These are phyloP conservation scores for Plasmodium malariae DNA, from an alignment of 169 alveolate species.

Conservation along the genomic window DNA sequence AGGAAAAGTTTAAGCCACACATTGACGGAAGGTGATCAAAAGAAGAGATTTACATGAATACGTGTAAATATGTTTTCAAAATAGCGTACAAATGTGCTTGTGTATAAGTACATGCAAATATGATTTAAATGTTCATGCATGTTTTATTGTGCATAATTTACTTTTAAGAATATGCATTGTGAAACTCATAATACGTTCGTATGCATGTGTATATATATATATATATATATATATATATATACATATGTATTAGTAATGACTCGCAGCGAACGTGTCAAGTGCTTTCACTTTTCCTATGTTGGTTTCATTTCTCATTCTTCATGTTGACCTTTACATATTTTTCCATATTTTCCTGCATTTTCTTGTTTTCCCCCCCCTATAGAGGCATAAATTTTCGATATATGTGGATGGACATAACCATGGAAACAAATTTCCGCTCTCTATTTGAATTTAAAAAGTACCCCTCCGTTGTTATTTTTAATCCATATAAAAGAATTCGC, in stretches of 20 bases:
- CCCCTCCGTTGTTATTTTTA: conserved; percentile 90
- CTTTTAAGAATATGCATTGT: background rate
- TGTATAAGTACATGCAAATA: background rate
- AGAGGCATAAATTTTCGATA: conserved; percentile 87
- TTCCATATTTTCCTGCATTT: background rate
- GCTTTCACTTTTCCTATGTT: no score
- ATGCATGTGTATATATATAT: background rate
- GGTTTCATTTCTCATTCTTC: background rate
- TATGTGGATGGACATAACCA: conserved; percentile 91
- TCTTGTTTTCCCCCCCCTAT: conserved; percentile 3
- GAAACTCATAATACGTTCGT: background rate
- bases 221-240: background rate
- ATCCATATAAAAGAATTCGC: conserved; percentile 87
- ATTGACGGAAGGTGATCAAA: conserved; percentile 79
- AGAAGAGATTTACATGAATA: no score
- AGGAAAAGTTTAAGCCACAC: conserved; percentile 87
- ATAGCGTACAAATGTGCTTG: no score
- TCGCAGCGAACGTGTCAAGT: no score
- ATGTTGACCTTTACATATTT: background rate
- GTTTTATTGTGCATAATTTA: background rate
- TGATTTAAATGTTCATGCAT: background rate
- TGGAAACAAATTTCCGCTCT: conserved; percentile 84
- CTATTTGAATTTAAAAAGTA: conserved; percentile 79
- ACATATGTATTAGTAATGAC: no score
- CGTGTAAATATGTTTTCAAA: no score